Evolutionary conservation across 2,329 filamentous ascomycete genomes (phyloP), one percentile per base, ranked within the genome.

Genomic region (Seiridium cupressi): DNA sequence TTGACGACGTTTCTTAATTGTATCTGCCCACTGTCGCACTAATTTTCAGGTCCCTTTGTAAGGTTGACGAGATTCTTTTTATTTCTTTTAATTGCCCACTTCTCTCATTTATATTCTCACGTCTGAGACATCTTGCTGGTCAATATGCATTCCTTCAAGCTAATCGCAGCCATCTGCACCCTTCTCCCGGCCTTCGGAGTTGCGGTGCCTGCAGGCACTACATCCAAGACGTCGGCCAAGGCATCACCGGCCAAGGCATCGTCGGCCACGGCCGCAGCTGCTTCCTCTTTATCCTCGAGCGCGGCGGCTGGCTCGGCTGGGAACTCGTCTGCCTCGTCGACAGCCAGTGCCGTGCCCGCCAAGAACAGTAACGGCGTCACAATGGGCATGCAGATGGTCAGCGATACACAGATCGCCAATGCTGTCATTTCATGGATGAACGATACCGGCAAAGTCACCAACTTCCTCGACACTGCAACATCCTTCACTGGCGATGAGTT

Each of bases 381-480:
- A 2, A 36, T 57, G 54, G 44, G 46, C 44, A 55, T 55, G 51
- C 35, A 53, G 36, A 36, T 42, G 42, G 47, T 55, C 26, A 64
- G 62, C 54, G 61, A 62, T 6, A 49, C 57, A 1, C 64, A 66
- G 57, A 51, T 66, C 34, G 60, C 53, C 57, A 66, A 66, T 42
- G 64, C 64, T 11, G 64, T 66, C 13, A 58, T 62, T 49, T 61
- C 64, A 7, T 66, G 64, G 64, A 58, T 59, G 61, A 60, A 61
- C 2, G 62, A 66, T 44, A 66, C 64, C 6, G 64, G 57, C 31
- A 66, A 66, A 57, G 64, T 66, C 35, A 63, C 62, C 38, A 65
- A 62, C 44, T 66, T 64, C 36, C 57, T 66, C 40, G 61, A 66
- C 62, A 63, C 49, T 5, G 64, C 64, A 26, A 65, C 64, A 1